phyloP scores from a whole-genome alignment of 2,329 filamentous ascomycete species.

The Fusarium albidum region DNA sequence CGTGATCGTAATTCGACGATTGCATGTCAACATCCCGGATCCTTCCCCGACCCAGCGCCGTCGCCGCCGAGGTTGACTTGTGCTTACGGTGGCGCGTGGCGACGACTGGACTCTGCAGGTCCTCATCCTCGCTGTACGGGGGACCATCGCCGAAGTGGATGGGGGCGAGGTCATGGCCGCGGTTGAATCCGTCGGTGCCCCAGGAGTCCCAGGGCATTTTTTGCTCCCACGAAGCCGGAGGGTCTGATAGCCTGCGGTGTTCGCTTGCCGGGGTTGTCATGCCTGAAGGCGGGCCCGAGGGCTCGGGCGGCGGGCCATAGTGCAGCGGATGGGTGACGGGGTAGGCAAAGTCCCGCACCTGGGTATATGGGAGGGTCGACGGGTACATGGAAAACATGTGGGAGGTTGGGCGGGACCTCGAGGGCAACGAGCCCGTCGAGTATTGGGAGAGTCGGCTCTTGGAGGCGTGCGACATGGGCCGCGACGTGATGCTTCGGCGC shows the following conservation, averaged over 20 bases:
- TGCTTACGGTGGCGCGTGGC: slow-evolving; percentile 87
- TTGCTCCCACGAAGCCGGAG: slow-evolving; percentile 77
- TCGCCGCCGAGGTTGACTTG: slow-evolving; percentile 70
- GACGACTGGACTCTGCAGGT: slow-evolving; percentile 89
- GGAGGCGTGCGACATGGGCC: slow-evolving; percentile 78
- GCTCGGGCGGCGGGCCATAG: slow-evolving; percentile 87
- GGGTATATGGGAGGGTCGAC: slow-evolving; percentile 85
- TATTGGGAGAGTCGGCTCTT: slow-evolving; percentile 87
- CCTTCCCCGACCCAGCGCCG: slow-evolving; percentile 52
- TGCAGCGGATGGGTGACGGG: slow-evolving; percentile 83
- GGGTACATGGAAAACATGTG: slow-evolving; percentile 83
- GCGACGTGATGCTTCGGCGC: slow-evolving; percentile 67
- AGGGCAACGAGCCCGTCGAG: slow-evolving; percentile 73
- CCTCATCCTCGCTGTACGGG: slow-evolving; percentile 95
- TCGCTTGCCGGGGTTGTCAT: slow-evolving; percentile 88
- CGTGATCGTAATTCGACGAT: slow-evolving; percentile 62
- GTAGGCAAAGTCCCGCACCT: slow-evolving; percentile 97
- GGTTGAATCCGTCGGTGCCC: slow-evolving; percentile 62
- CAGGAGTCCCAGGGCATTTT: slow-evolving; percentile 68
- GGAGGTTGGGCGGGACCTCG: slow-evolving; percentile 81
- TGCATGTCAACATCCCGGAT: slow-evolving; percentile 56
- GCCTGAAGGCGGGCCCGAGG: slow-evolving; percentile 74
- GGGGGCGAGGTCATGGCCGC: slow-evolving; percentile 76
- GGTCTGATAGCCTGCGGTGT: slow-evolving; percentile 81
- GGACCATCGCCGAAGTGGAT: slow-evolving; percentile 89